phyloP scores from a whole-genome alignment of 768 basidiomycete species.

The Heimioporus sp. region DNA sequence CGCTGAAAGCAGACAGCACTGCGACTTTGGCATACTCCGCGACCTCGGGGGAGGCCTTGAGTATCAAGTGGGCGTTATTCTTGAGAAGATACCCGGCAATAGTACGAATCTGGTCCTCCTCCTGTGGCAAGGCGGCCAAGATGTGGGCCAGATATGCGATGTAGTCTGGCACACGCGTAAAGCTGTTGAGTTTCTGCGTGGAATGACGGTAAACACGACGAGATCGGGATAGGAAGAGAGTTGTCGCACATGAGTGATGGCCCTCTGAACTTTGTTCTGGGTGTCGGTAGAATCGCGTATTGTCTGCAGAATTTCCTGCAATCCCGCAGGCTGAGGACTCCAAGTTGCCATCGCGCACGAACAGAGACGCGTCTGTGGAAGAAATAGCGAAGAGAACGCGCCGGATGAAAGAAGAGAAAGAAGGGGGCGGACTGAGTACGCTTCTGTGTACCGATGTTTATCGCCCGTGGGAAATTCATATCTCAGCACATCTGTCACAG shows the following conservation, averaged over 20 bases:
- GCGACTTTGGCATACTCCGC: constrained; percentile 71
- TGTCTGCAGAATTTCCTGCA: constrained; percentile 90
- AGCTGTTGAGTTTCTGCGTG: constrained; percentile 78
- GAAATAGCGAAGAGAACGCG: constrained; percentile 25
- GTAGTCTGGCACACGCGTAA: constrained; percentile 89
- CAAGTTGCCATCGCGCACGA: constrained; percentile 62
- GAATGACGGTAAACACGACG: constrained; percentile 18
- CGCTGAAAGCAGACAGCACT: constrained; percentile 78
- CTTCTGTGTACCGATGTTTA: constrained; percentile 36
- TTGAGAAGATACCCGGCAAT: constrained; percentile 97
- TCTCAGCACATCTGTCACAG: constrained; percentile 29
- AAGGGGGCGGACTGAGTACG: constrained; percentile 6
- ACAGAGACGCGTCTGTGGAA: constrained; percentile 26
- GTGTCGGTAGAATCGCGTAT: constrained; percentile 89
- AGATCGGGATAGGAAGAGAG: constrained; percentile 19
- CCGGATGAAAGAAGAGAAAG: constrained; percentile 27
- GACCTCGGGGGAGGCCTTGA: constrained; percentile 64
- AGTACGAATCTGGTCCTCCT: constrained; percentile 90
- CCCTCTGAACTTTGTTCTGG: constrained; percentile 67
- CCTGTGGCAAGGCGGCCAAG: constrained; percentile 72
- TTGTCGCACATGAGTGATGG: constrained; percentile 73
- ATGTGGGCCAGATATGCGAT: constrained; percentile 95
- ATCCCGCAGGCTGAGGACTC: constrained; percentile 80
- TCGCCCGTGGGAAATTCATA: constrained; percentile 34
- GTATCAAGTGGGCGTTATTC: constrained; percentile 85